phyloP scores from a whole-genome alignment of 495 filamentous ascomycete species.

The Talaromyces thailandensis region DNA sequence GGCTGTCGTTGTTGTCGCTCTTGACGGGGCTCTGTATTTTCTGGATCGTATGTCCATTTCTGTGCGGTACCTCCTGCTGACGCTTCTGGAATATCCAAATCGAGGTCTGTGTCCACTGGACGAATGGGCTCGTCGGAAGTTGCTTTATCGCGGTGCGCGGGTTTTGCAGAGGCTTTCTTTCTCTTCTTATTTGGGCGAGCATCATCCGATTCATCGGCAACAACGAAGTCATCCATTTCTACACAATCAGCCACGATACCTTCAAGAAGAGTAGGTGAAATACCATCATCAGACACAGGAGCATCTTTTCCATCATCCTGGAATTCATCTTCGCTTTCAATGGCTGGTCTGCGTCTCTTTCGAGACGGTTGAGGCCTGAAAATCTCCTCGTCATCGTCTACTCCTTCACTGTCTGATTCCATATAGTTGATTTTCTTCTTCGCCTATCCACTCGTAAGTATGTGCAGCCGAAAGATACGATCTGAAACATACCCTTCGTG shows the following conservation, averaged over 20 bases:
- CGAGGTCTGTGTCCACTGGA: constrained; percentile 40
- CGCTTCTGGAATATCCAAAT: constrained; percentile 41
- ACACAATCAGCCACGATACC: constrained; percentile 13
- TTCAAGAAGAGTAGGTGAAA: constrained; percentile 20
- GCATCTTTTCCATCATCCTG: constrained; percentile 42
- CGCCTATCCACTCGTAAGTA: constrained; percentile 20
- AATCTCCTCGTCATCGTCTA: constrained; percentile 46
- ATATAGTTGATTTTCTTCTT: constrained; percentile 39
- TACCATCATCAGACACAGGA: constrained; percentile 51
- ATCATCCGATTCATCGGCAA: constrained; percentile 71
- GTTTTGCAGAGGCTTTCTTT: constrained; percentile 49
- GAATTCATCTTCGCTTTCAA: constrained; percentile 63
- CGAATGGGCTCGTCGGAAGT: constrained; percentile 39
- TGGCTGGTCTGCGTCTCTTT: constrained; percentile 45
- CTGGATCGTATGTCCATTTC: constrained; percentile 80
- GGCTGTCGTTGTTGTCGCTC: constrained; percentile 33
- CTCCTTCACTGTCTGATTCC: constrained; percentile 43
- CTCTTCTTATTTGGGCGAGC: constrained; percentile 57
- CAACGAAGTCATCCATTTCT: constrained; percentile 83
- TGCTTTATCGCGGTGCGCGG: constrained; percentile 42
- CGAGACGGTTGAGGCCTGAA: constrained; percentile 29
- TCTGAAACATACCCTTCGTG: constrained; percentile 30
- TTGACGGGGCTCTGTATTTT: constrained; percentile 54
- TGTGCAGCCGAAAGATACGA: neutral
- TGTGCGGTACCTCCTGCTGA: constrained; percentile 59